Evolutionary conservation across 495 filamentous ascomycete species (phyloP), one percentile per base, ranked within the genome.

Genomic region (Cairneyella variabilis): DNA sequence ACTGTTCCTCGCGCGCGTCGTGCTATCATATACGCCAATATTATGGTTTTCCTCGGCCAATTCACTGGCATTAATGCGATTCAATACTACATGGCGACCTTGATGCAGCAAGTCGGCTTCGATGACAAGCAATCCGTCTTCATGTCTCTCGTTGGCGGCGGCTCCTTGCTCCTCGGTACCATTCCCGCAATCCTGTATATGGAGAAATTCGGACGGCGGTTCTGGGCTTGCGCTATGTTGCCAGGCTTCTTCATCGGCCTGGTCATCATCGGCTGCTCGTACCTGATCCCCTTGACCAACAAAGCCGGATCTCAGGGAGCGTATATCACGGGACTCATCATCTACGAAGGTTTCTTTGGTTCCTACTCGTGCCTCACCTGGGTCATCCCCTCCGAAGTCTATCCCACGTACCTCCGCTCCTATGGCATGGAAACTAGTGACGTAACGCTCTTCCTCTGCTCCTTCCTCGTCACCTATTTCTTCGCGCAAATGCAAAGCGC

Each of bases 381-480:
- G 79, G 81, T 83, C 42, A 69, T 83, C 12, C 78, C 80, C 16
- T 67, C 77, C 0, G 78, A 83, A 59, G 77, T 80, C 30, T 83
- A 80, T 68, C 79, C 79, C 0, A 82, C 78, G 0, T 81, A 83
- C 60, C 75, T 83, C 3, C 79, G 79, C 45, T 67, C 63, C 18
- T 82, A 82, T 66, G 80, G 80, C 17, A 83, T 83, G 79, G 78
- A 77, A 32, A 76, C 72, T 18, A 72, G 74, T 9, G 76, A 79
- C 51, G 77, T 73, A 5, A 76, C 72, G 48, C 66, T 82, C 23
- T 83, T 82, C 72, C 69, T 82, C 47, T 77, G 71, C 62, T 79
- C 77, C 39, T 83, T 83, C 66, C 78, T 83, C 57, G 79, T 83
- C 20, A 83, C 80, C 14, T 84, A 83, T 66, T 82, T 81, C 68